Evolutionary conservation across 2,329 filamentous ascomycete species (phyloP).

Genomic region (Pseudogymnoascus verrucosus): DNA sequence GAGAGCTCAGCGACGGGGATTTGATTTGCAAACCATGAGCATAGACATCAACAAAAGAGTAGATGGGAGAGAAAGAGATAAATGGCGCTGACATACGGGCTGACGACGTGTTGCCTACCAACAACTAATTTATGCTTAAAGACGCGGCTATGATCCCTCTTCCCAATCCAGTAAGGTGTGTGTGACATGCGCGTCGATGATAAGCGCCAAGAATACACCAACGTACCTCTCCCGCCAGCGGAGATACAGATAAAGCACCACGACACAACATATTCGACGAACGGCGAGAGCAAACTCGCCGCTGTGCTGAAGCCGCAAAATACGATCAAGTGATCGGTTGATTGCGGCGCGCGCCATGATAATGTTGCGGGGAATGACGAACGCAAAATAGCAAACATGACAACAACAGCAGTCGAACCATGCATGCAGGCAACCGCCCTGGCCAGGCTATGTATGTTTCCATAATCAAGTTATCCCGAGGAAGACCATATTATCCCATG

Average conservation of each 20-base stretch:
- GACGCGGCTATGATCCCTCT: not conserved
- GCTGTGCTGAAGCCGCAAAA: too few species aligned
- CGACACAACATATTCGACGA: not conserved
- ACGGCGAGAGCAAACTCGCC: not conserved
- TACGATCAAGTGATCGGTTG: not conserved
- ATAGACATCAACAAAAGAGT: not conserved
- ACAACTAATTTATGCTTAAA: not conserved
- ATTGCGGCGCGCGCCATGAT: not conserved
- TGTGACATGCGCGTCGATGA: not conserved
- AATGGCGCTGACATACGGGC: not conserved
- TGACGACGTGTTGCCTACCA: not conserved
- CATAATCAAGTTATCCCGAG: not conserved
- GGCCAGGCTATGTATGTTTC: not conserved
- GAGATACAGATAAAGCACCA: not conserved
- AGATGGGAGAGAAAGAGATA: not conserved
- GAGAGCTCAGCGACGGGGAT: not conserved
- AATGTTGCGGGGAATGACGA: not conserved
- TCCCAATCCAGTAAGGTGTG: not conserved
- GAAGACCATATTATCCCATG: not conserved
- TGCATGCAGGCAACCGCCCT: not conserved
- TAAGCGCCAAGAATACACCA: not conserved
- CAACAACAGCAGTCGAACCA: not conserved
- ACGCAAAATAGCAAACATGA: not conserved
- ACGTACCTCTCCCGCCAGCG: not conserved
- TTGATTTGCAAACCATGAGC: not conserved